A percentile compares a stretch with the other conserved stretches of the same genome.
Evolutionary conservation across 176 grass and related monocot genomes (phyloP).

Genomic region (Thinopyrum elongatum): DNA sequence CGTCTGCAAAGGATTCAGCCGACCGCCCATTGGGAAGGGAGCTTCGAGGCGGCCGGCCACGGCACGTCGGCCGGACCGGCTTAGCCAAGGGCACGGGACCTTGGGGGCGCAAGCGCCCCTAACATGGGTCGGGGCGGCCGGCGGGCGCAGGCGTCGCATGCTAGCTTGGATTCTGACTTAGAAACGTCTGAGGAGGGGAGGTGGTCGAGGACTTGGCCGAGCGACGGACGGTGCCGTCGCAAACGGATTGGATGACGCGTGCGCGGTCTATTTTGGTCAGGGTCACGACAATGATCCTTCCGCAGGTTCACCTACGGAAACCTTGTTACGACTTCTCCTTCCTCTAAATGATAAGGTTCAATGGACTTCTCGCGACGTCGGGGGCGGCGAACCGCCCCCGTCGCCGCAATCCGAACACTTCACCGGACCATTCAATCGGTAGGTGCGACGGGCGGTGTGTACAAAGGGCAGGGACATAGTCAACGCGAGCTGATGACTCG

Average conservation of each 20-base stretch:
- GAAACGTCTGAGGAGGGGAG: too few species aligned
- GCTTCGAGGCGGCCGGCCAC: conserved; percentile 4
- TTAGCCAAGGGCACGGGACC: not conserved
- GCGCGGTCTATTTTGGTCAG: too few species aligned
- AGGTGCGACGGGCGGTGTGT: too few species aligned
- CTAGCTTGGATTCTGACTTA: conserved; percentile 59
- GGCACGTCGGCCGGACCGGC: not conserved
- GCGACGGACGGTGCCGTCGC: too few species aligned
- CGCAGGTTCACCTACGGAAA: conserved; percentile 44
- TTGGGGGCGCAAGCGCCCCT: conserved; percentile 12
- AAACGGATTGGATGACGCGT: too few species aligned
- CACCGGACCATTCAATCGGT: too few species aligned
- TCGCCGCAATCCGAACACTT: too few species aligned
- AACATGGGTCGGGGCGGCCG: not conserved
- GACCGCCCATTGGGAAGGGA: conserved; percentile 23
- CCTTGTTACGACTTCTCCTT: conserved; percentile 66
- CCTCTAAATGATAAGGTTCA: not conserved
- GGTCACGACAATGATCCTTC: conserved; percentile 36
- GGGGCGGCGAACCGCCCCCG: too few species aligned
- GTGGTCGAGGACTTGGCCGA: too few species aligned
- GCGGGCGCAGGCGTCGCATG: conserved; percentile 12
- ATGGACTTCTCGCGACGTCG: too few species aligned
- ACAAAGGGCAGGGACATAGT: too few species aligned
- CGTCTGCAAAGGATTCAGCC: conserved; percentile 71
- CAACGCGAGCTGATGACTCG: too few species aligned